Conservation (phyloP, 176 grass and related monocot genomes). For the Cymbopogon citratus region DNA sequence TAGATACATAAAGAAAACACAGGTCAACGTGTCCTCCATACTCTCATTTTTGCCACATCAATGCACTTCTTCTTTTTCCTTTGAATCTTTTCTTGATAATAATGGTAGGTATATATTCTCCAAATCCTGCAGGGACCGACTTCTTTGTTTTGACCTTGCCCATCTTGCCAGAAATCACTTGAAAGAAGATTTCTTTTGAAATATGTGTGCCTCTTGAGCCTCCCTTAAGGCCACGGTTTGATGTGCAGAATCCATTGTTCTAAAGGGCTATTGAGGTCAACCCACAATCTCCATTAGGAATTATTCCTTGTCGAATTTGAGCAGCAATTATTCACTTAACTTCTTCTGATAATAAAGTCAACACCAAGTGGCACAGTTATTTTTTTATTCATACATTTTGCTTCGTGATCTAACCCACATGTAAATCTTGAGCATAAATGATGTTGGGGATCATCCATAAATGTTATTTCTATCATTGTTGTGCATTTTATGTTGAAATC, state of each 20-base stretch:
- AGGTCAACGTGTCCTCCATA: not conserved
- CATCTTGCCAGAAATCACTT: not conserved
- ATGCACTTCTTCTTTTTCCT: conserved; percentile 14
- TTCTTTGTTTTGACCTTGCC: conserved; percentile 7
- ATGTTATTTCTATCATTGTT: not conserved
- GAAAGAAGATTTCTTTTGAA: not conserved
- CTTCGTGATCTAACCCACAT: not conserved
- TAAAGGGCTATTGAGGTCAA: conserved; percentile 1
- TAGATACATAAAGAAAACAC: not conserved
- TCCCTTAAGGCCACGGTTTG: conserved; percentile 9
- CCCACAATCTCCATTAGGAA: not conserved
- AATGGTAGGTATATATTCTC: conserved; percentile 37
- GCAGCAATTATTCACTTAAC: not conserved
- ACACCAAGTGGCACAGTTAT: not conserved
- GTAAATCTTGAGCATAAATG: not conserved
- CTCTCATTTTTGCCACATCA: not conserved
- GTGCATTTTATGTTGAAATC: conserved; percentile 12
- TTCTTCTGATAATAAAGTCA: conserved; percentile 2
- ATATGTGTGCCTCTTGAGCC: conserved; percentile 20
- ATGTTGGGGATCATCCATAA: not conserved
- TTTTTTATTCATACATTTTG: not conserved
- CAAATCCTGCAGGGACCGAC: not conserved
- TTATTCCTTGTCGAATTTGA: conserved; percentile 34
- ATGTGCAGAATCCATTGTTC: conserved; percentile 8
- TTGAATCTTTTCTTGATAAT: conserved; percentile 14